Evolutionary conservation across 148 eudicot species (phyloP), one percentile per base, ranked within the genome.

Genomic region (Dysphania ambrosioides): DNA sequence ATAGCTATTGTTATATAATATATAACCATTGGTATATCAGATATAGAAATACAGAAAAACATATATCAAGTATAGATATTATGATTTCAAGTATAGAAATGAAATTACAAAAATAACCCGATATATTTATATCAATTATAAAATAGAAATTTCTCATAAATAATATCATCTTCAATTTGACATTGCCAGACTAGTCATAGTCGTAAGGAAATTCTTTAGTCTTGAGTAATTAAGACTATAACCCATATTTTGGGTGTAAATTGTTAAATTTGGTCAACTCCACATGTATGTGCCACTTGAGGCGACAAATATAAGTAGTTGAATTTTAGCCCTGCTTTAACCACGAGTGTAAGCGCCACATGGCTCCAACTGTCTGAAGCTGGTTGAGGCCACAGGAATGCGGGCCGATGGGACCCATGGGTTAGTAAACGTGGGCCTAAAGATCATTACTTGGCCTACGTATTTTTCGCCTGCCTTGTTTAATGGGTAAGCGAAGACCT

Each of bases 391-490:
- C n/a, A n/a, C n/a, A n/a, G n/a, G n/a, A n/a, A n/a, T n/a, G n/a
- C 60, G 75, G 75, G 67, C 75, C 69, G 31, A 42, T 62, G 76
- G 67, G 67, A 6, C 36, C 67, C 5, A 19, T 67, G 59, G 36
- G 68, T 62, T 61, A 73, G 76, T 73, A 44, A 62, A 41, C 12
- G 68, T 73, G 69, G 76, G 76, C 59, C 69, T 36, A 8, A 1
- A 35, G 68, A 35, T 59, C 31, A 47, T 62, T 73, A 42, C 18
- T 61, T 34, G 68, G 60, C 68, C n/a, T n/a, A n/a, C n/a, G n/a
- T n/a, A n/a, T n/a, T n/a, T n/a, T n/a, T n/a, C n/a, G n/a, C n/a
- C 47, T 72, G 75, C 75, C 75, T 72, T 72, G 66, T 36, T 59
- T 47, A 59, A 30, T 40, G 66, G 75, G 75, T 15, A 58, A 72